These are phyloP conservation scores for Trametes coccinea DNA, from an alignment of 768 basidiomycete genomes.

Conservation along the genomic window DNA sequence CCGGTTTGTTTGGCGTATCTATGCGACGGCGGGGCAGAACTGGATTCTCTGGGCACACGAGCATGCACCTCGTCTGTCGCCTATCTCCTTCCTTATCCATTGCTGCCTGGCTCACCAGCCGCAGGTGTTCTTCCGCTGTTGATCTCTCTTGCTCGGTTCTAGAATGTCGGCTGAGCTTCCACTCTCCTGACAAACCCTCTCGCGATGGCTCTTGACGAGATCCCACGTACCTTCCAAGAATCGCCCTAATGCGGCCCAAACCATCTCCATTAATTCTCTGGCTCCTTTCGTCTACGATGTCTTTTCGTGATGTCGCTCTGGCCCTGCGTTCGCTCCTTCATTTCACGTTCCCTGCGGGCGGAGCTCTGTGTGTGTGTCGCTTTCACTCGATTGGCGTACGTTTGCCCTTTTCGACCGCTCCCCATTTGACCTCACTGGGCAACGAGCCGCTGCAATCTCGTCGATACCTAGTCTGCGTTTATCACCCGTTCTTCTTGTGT, in stretches of 20 bases:
- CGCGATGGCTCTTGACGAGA: constrained; percentile 9
- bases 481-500: background rate
- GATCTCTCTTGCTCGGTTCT: background rate
- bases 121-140: background rate
- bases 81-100: background rate
- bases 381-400: constrained; percentile 7
- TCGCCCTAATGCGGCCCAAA: background rate
- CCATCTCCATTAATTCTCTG: background rate
- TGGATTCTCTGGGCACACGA: constrained; percentile 29
- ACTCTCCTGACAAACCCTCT: background rate
- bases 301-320: background rate
- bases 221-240: background rate
- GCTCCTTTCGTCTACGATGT: background rate
- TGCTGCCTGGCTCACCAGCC: background rate
- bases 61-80: constrained; percentile 21
- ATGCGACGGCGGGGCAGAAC: constrained; percentile 28
- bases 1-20: constrained; percentile 16
- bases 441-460: constrained; percentile 24
- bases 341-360: constrained; percentile 13
- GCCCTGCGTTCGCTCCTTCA: constrained; percentile 17
- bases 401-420: background rate
- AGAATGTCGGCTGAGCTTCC: background rate
- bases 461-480: constrained; percentile 18
- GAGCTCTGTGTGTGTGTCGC: constrained; percentile 8
- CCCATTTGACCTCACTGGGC: constrained; percentile 12